Percentiles rank a stretch among this genome's conserved stretches.
Evolutionary conservation across 2,329 filamentous ascomycete genomes (phyloP).

Genomic region (Rasamsonia emersonii): DNA sequence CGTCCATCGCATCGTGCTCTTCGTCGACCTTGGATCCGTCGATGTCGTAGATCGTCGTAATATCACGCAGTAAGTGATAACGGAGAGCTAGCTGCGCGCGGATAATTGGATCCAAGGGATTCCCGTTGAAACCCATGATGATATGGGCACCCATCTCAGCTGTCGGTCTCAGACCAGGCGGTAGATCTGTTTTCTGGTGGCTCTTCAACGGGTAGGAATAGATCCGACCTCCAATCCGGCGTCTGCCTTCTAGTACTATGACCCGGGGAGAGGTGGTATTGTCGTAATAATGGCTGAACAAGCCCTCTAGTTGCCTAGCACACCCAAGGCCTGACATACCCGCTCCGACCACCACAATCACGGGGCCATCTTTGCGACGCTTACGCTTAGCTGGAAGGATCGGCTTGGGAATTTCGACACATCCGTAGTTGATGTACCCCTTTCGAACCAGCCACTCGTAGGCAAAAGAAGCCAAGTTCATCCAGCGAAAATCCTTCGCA

Average conservation of each 20-base stretch:
- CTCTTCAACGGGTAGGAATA: slow-evolving; percentile 69
- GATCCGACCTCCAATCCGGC: slow-evolving; percentile 80
- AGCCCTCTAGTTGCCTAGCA: slow-evolving; percentile 79
- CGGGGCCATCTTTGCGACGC: slow-evolving; percentile 51
- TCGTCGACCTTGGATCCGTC: slow-evolving; percentile 59
- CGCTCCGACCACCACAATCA: slow-evolving; percentile 78
- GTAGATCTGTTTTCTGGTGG: slow-evolving; percentile 46
- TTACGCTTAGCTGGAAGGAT: slow-evolving; percentile 29
- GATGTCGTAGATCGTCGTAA: slow-evolving; percentile 79
- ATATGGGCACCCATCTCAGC: slow-evolving; percentile 98
- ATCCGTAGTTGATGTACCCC: slow-evolving; percentile 96
- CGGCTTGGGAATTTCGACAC: slow-evolving; percentile 59
- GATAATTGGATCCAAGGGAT: slow-evolving; percentile 84
- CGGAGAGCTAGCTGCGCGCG: slow-evolving; percentile 80
- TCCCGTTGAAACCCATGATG: slow-evolving; percentile 94
- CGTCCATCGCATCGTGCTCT: slow-evolving; percentile 69
- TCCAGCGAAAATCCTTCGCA: slow-evolving; percentile 79
- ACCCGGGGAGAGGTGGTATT: slow-evolving; percentile 61
- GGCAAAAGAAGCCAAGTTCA: slow-evolving; percentile 76
- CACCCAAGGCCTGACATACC: slow-evolving; percentile 91
- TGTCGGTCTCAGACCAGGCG: slow-evolving; percentile 56
- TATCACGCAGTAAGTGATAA: slow-evolving; percentile 71
- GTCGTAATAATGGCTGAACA: slow-evolving; percentile 71
- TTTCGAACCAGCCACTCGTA: slow-evolving; percentile 86
- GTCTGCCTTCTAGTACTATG: slow-evolving; percentile 76